These are phyloP conservation scores for Epichloe uncinata DNA, from an alignment of 2,329 filamentous ascomycete genomes.

Conservation along the genomic window DNA sequence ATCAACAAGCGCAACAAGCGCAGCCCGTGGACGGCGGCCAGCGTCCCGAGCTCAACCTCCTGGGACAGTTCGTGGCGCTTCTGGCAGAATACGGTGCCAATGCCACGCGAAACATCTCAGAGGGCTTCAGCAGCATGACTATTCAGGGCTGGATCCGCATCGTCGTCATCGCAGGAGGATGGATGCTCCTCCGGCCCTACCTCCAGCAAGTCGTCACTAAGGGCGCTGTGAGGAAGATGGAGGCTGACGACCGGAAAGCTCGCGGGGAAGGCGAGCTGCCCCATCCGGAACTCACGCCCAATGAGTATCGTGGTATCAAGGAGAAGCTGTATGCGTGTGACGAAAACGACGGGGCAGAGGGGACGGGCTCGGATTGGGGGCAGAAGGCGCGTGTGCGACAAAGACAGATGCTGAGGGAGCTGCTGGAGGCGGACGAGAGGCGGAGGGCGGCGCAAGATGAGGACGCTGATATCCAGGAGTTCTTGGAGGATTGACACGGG, in stretches of 20 bases:
- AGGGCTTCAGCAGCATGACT: constrained; percentile 37
- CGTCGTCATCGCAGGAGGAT: constrained; percentile 57
- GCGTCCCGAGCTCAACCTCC: constrained; percentile 16
- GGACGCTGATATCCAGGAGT: constrained; percentile 64
- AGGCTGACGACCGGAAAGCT: constrained; percentile 38
- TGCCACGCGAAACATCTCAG: constrained; percentile 33
- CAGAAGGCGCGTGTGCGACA: constrained; percentile 58
- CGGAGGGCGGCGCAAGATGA: constrained; percentile 49
- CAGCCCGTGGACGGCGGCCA: constrained; percentile 13
- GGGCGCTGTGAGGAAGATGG: constrained; percentile 49
- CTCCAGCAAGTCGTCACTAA: constrained; percentile 53
- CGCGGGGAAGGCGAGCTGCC: constrained; percentile 3
- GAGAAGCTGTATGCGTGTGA: constrained; percentile 41
- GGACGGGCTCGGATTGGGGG: constrained; percentile 48
- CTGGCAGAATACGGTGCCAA: constrained; percentile 24
- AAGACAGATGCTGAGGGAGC: constrained; percentile 50
- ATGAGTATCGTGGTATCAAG: constrained; percentile 46
- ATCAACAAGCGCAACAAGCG: constrained; percentile 12
- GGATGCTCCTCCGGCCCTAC: constrained; percentile 61
- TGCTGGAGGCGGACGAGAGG: constrained; percentile 50
- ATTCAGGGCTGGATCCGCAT: constrained; percentile 51
- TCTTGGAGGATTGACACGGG: constrained; percentile 36
- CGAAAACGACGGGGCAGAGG: constrained; percentile 30
- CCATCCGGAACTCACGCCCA: constrained; percentile 43
- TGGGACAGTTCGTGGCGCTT: constrained; percentile 20